These are phyloP conservation scores for Chrysopogon serrulatus DNA, from an alignment of 176 grass and related monocot species.

Conservation along the genomic window DNA sequence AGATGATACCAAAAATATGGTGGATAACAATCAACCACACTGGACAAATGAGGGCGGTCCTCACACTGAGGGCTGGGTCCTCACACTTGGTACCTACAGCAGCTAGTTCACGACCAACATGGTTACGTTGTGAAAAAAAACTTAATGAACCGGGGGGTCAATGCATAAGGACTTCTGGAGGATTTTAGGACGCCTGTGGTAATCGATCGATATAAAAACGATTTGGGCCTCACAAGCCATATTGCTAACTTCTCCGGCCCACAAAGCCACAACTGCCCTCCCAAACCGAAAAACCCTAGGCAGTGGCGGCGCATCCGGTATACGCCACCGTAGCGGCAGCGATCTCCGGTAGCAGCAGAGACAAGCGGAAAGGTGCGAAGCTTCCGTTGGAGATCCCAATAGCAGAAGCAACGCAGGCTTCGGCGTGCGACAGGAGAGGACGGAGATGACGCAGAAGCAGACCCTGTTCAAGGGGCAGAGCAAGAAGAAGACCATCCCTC, in stretches of 20 bases:
- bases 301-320: neutral
- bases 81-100: too few relatives aligned
- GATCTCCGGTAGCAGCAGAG: neutral
- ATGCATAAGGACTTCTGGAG: neutral
- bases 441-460: slow-evolving; percentile 92
- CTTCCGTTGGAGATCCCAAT: neutral
- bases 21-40: too few relatives aligned
- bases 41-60: too few relatives aligned
- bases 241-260: neutral
- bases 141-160: too few relatives aligned
- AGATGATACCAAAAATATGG: too few relatives aligned
- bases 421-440: neutral
- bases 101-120: too few relatives aligned
- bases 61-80: too few relatives aligned
- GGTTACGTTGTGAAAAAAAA: too few relatives aligned
- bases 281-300: slow-evolving; percentile 31
- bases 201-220: neutral
- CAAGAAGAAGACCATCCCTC: slow-evolving; percentile 75
- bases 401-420: neutral
- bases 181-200: neutral
- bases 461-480: slow-evolving; percentile 77
- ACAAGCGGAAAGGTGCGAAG: neutral
- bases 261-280: neutral
- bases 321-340: slow-evolving; percentile 4
- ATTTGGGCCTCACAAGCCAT: neutral